Conservation (phyloP, 371 early-diverging fungal genomes). For the Batkoa obscura region DNA sequence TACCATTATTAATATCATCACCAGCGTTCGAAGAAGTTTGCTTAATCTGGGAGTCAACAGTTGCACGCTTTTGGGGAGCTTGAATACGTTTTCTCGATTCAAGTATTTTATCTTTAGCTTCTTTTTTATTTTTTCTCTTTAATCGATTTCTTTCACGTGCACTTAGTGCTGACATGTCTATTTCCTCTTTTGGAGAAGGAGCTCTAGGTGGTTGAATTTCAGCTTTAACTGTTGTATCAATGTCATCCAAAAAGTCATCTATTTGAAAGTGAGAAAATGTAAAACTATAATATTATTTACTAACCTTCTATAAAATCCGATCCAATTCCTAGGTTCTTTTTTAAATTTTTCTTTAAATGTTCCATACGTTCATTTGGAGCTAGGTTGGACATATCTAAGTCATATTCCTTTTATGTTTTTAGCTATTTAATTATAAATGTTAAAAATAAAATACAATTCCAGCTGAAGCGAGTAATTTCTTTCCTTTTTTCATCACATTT, state of each 20-base stretch:
- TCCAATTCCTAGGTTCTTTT: constrained; percentile 60
- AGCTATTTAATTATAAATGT: constrained; percentile 1
- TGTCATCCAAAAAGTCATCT: constrained; percentile 21
- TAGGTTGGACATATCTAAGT: constrained; percentile 56
- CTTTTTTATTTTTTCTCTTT: constrained; percentile 72
- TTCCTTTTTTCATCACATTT: constrained; percentile 57
- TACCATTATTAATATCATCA: background rate
- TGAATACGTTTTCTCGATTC: background rate
- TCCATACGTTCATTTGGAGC: constrained; percentile 71
- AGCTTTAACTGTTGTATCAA: constrained; percentile 25
- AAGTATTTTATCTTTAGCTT: constrained; percentile 25
- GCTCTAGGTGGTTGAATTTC: constrained; percentile 5
- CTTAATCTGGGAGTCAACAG: constrained; percentile 1
- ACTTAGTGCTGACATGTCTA: constrained; percentile 64
- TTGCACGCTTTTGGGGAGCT: background rate
- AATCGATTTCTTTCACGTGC: constrained; percentile 75
- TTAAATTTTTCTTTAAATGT: constrained; percentile 61
- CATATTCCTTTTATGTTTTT: constrained; percentile 45
- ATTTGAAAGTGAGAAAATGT: background rate
- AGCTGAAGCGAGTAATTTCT: constrained; percentile 65
- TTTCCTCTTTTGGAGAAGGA: constrained; percentile 11
- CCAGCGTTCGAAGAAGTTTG: too few relatives aligned
- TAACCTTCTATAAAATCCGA: constrained; percentile 17
- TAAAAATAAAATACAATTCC: constrained; percentile 24
- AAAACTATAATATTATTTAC: background rate